Conservation (phyloP, 805 yeast genomes). For the Brettanomyces nanus region DNA sequence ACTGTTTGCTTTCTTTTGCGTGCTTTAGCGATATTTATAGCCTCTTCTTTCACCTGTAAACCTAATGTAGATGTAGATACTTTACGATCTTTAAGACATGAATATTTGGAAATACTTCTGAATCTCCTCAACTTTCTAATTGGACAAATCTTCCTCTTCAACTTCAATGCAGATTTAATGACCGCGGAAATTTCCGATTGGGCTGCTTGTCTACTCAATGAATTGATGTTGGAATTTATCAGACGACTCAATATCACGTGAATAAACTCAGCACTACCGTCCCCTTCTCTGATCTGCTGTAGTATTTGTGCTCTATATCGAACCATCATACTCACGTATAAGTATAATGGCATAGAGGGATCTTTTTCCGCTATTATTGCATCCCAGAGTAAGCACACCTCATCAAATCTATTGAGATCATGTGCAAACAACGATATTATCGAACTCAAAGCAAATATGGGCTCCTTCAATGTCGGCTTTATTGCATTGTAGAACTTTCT, state of each 20-base stretch:
- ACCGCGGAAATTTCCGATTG: not conserved
- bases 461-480: conserved; percentile 35
- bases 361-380: conserved; percentile 50
- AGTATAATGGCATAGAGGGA: conserved; percentile 44
- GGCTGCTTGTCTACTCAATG: not conserved
- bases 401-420: conserved; percentile 42
- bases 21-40: not conserved
- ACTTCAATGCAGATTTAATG: not conserved
- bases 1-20: not conserved
- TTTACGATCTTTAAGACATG: conserved; percentile 1
- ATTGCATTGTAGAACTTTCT: conserved; percentile 32
- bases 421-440: conserved; percentile 75
- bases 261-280: conserved; percentile 5
- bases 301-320: conserved; percentile 37
- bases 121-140: not conserved
- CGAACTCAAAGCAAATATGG: conserved; percentile 67
- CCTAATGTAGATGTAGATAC: not conserved
- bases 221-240: not conserved
- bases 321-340: conserved; percentile 51
- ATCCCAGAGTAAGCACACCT: conserved; percentile 61
- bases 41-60: conserved; percentile 1
- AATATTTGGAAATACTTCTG: conserved; percentile 5
- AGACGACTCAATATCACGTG: conserved; percentile 1
- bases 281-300: conserved; percentile 11
- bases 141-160: not conserved